These are phyloP conservation scores for Earliella scabrosa DNA, from an alignment of 1,284 basidiomycete genomes.

Conservation along the genomic window DNA sequence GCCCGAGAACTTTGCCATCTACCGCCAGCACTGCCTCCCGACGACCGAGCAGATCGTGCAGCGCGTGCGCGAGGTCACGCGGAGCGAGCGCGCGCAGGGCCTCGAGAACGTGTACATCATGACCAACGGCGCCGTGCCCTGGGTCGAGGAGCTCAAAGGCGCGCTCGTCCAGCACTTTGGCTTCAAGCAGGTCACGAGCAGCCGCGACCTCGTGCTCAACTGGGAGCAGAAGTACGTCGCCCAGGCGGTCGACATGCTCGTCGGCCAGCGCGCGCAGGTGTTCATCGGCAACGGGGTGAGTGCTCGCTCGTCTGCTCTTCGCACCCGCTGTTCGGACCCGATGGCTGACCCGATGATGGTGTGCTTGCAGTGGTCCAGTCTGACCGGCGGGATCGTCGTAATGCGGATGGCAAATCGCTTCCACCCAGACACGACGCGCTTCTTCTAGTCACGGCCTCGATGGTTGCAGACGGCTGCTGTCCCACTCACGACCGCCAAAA, in stretches of 20 bases:
- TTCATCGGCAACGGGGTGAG: conserved; percentile 53
- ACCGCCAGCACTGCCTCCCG: conserved; percentile 53
- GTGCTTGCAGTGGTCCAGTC: conserved; percentile 59
- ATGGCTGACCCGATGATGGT: conserved; percentile 1
- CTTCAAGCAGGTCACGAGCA: conserved; percentile 34
- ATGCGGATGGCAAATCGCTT: conserved; percentile 49
- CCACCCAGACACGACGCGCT: conserved; percentile 29
- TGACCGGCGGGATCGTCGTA: conserved; percentile 60
- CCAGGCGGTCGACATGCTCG: conserved; percentile 49
- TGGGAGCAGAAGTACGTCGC: conserved; percentile 44
- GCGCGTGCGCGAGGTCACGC: conserved; percentile 43
- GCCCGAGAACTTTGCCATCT: conserved; percentile 35
- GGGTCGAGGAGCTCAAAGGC: conserved; percentile 45
- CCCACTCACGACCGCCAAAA: neutral
- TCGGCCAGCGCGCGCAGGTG: conserved; percentile 46
- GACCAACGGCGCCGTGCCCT: conserved; percentile 53
- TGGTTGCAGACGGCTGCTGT: neutral
- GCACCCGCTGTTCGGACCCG: neutral
- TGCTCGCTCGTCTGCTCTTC: conserved; percentile 30
- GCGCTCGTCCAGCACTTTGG: conserved; percentile 37
- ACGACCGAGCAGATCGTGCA: conserved; percentile 46
- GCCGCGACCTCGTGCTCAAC: conserved; percentile 41
- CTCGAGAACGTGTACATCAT: conserved; percentile 53
- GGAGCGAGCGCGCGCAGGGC: conserved; percentile 26
- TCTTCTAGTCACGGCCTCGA: conserved; percentile 22